Base-by-base conservation (phyloP, 441 rosid species). In the Geranium incanum region DNA sequence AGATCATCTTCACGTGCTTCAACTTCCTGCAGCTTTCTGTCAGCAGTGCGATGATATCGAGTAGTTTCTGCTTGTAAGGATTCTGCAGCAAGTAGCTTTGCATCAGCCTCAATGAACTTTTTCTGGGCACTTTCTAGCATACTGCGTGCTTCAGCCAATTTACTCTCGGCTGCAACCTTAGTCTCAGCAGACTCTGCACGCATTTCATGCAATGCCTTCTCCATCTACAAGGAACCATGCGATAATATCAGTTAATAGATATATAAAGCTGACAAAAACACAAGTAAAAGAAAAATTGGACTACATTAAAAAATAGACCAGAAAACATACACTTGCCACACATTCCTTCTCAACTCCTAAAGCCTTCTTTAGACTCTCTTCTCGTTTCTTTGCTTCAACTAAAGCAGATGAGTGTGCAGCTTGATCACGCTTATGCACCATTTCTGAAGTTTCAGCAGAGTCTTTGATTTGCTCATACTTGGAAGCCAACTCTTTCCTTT, bases 171-270 rank as follows among this genome's bases (percentile, higher is more conserved):
- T 13, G 99, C 79, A 83, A 94, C 89, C 84, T 94, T 94, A 0
- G 79, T 79, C 82, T 92, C 97, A 16, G 99, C 97, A 85, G 86
- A 84, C 80, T 94, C 96, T 59, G 94, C 88, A 76, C 97, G 97
- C 82, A 94, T 90, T 86, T 92, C 99, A 74, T 92, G 97, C 87
- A 94, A 80, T 45, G 94, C 79, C 81, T 94, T 94, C 84, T 94
- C 99, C 39, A 94, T 75, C 98, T 94, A 76, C 75, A 77, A 62
- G 73, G 76, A 15, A 65, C 45, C 77, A 75, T 69, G 45, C 76
- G 48, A 55, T 65, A 72, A 68, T 62, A 28, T 38, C 36, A 68
- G 64, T 68, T 65, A 70, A 41, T 12, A 62, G 11, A 6, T 66
- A 36, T 0, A 19, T 23, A 71, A 15, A 69, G 66, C 38, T 71